These are phyloP conservation scores for Quercus phellos DNA, from an alignment of 331 rosid species.

Conservation along the genomic window DNA sequence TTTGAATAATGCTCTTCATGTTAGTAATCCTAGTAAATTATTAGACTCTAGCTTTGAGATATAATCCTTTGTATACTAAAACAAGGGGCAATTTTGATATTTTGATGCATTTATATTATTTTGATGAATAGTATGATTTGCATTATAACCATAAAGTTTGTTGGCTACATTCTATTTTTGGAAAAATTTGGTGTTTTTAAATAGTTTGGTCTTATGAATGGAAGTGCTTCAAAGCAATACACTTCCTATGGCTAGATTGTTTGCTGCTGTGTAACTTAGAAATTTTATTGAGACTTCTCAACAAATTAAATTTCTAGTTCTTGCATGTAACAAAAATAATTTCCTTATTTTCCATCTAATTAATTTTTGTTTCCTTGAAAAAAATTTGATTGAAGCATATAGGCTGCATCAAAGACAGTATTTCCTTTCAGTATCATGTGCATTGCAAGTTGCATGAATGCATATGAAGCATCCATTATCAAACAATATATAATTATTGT, in stretches of 20 bases:
- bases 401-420: not conserved
- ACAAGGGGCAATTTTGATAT: not conserved
- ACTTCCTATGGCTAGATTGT: too few species aligned
- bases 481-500: not conserved
- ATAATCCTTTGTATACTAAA: not conserved
- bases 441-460: not conserved
- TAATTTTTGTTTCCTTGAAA: not conserved
- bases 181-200: not conserved
- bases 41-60: not conserved
- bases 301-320: too few species aligned
- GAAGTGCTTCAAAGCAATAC: too few species aligned
- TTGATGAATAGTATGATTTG: not conserved
- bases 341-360: not conserved
- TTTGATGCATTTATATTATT: not conserved
- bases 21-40: not conserved
- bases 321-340: not conserved
- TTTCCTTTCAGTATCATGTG: not conserved
- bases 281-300: too few species aligned
- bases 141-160: not conserved
- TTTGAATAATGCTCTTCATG: not conserved
- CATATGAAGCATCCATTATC: not conserved
- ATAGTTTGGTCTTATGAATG: too few species aligned
- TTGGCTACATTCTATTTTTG: not conserved
- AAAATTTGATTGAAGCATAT: not conserved
- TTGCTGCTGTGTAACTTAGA: too few species aligned